phyloP scores from a whole-genome alignment of 2,329 filamentous ascomycete species.

The Trichoderma arundinaceum region DNA sequence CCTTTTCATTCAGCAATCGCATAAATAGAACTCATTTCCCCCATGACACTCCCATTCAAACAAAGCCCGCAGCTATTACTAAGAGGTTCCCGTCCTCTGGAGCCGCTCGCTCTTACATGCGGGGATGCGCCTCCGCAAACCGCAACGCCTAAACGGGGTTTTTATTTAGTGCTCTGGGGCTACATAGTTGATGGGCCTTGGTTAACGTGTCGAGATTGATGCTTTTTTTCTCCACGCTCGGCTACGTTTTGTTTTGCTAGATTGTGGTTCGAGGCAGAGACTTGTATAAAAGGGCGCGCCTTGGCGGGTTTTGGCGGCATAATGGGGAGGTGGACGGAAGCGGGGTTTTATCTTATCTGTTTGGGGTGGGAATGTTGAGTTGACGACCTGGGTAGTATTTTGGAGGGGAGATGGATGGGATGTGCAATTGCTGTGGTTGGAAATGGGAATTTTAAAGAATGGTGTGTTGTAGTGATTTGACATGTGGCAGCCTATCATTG shows the following conservation, averaged over 20 bases:
- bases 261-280: background rate
- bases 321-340: background rate
- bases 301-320: conserved; percentile 16
- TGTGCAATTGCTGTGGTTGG: too few species aligned
- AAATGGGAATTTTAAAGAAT: too few species aligned
- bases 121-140: conserved; percentile 21
- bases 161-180: too few species aligned
- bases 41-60: background rate
- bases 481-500: too few species aligned
- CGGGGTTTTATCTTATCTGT: background rate
- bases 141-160: conserved; percentile 1
- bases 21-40: background rate
- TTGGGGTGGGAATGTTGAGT: background rate
- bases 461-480: too few species aligned
- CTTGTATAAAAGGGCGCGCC: conserved; percentile 5
- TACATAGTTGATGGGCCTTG: too few species aligned
- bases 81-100: background rate
- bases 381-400: too few species aligned
- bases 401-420: too few species aligned
- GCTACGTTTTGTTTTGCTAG: background rate
- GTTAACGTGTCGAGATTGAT: too few species aligned
- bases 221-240: background rate
- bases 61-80: conserved; percentile 6
- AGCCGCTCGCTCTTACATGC: conserved; percentile 6
- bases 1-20: conserved; percentile 1